A percentile compares a stretch with the other conserved stretches of the same genome.
Conservation (phyloP, 2,329 filamentous ascomycete genomes). For the Epichloe brachyelytri region DNA sequence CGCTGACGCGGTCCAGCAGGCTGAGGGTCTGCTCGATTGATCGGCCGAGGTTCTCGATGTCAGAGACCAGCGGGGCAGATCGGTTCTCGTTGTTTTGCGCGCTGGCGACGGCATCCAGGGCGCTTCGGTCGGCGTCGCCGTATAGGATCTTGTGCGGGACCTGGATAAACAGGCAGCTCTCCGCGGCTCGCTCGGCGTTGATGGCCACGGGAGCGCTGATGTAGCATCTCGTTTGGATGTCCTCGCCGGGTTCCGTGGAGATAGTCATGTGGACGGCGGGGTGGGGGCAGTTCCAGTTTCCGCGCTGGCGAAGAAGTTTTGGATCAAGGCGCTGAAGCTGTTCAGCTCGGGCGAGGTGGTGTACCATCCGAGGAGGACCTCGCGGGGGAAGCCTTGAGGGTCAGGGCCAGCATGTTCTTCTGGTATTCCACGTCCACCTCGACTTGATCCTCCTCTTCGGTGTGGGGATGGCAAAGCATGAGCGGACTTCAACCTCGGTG, state of each 20-base stretch:
- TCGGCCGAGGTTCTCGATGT: conserved; percentile 79
- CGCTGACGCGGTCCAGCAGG: conserved; percentile 81
- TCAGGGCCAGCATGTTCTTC: conserved; percentile 95
- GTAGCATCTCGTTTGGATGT: conserved; percentile 85
- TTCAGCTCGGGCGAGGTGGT: conserved; percentile 94
- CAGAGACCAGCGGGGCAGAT: conserved; percentile 60
- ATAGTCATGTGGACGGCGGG: conserved; percentile 97
- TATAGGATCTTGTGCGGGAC: conserved; percentile 92
- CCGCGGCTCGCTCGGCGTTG: conserved; percentile 84
- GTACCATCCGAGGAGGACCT: conserved; percentile 95
- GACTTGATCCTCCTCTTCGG: conserved; percentile 95
- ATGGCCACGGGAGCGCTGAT: conserved; percentile 92
- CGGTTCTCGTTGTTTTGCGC: conserved; percentile 71
- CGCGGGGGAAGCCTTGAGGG: conserved; percentile 85
- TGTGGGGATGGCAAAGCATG: conserved; percentile 96
- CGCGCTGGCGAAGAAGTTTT: conserved; percentile 97
- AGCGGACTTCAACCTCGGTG: conserved; percentile 88
- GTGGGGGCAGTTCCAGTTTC: conserved; percentile 95
- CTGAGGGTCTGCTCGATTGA: conserved; percentile 78
- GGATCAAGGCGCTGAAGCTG: conserved; percentile 91
- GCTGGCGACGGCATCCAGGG: conserved; percentile 69
- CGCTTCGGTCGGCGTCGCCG: conserved; percentile 53
- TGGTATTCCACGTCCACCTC: conserved; percentile 99
- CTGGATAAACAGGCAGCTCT: conserved; percentile 94
- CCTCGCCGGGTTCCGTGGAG: conserved; percentile 74